Evolutionary conservation across 257 asterid species (phyloP), one percentile per base, ranked within the genome.

Genomic region (Agastache rugosa): DNA sequence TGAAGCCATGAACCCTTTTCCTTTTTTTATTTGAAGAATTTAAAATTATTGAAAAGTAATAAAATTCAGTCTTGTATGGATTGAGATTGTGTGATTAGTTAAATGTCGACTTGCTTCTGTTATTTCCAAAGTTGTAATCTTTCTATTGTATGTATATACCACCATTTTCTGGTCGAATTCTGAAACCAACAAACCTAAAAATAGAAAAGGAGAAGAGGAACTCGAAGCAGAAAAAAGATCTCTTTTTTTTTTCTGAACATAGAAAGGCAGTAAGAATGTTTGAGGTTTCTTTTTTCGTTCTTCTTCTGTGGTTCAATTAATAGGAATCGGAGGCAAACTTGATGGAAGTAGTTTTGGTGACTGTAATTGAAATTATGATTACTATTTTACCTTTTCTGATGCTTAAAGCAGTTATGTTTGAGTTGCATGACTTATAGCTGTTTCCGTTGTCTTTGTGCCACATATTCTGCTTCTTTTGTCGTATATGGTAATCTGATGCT

Each of bases 41-140:
- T 70, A 16, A 22, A 56, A 17, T 16, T 65, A 4, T 29, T 50
- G 51, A 19, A 58, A 56, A 37, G 62, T 65, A 73, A 67, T 62
- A 66, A 10, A 59, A 63, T 69, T 74, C 60, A n/a, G 59, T 48
- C 75, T 73, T 77, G 64, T 60, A 51, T 78, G 45, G 64, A 50
- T 56, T 74, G 65, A 15, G 63, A 47, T 56, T 22, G 63, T 78
- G 55, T 45, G 35, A 27, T 53, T 27, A 66, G 45, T 29, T 31
- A 11, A 20, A 27, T 63, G 68, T 34, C 22, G 55, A 73, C 72
- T 45, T 42, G 68, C 34, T 8, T 63, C 55, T 56, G 44, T 59
- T 16, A 3, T 17, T 74, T 77, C 25, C 53, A 53, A 63, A 50
- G 68, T 71, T 65, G n/a, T 63, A 53, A 23, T 56, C 67, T 74